Conservation (phyloP, 192 early-diverging fungal species). For the Coemansia sp. region DNA sequence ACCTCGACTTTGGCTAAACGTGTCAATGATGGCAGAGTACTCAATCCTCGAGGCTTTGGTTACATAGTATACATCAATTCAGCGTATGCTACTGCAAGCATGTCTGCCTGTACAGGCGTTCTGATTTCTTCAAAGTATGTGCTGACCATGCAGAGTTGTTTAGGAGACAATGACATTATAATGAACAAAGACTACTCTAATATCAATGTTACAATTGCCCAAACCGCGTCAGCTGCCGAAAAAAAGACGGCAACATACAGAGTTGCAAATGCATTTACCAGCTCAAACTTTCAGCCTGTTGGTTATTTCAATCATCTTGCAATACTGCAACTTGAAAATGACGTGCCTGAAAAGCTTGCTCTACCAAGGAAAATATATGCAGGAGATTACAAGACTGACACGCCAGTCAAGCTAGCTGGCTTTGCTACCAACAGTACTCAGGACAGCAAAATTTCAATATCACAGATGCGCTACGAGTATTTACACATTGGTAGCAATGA, state of each 20-base stretch:
- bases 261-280: slow-evolving; percentile 5
- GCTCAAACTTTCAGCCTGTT: slow-evolving; percentile 1
- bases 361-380: slow-evolving; percentile 4
- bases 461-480: slow-evolving; percentile 4
- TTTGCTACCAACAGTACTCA: slow-evolving; percentile 3
- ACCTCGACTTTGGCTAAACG: neutral
- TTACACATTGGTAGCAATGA: neutral
- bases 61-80: slow-evolving; percentile 5
- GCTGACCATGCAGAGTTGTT: slow-evolving; percentile 3
- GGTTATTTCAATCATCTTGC: neutral
- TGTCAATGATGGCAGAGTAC: neutral
- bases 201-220: slow-evolving; percentile 2
- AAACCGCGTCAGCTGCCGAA: neutral
- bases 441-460: slow-evolving; percentile 4
- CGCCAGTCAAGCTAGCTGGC: neutral
- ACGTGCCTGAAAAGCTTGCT: slow-evolving; percentile 1
- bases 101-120: slow-evolving; percentile 2
- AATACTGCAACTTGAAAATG: slow-evolving; percentile 2
- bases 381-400: neutral
- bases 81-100: neutral
- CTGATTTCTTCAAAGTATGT: slow-evolving; percentile 9
- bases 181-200: slow-evolving; percentile 3
- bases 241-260: neutral
- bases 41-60: slow-evolving; percentile 3
- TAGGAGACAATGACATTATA: neutral